Base-by-base conservation (phyloP, 148 eudicot genomes). In the Amaranthus palmeri region DNA sequence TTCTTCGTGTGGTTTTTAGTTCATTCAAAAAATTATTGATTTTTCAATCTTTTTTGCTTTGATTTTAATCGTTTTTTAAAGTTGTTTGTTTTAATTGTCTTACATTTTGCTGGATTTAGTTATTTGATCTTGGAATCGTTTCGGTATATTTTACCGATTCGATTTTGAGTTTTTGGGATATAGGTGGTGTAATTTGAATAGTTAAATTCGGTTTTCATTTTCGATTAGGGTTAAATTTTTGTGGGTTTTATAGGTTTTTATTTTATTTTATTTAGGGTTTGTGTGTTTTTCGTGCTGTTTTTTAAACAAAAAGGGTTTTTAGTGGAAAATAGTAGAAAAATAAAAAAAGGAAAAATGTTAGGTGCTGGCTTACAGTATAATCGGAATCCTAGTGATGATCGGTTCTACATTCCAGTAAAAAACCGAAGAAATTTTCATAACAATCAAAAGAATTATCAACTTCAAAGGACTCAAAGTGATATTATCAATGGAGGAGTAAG, bases 351-450 rank as follows among this genome's bases (percentile, higher is more conserved):
- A 25, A 74, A 25, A 80, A 92, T 88, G 93, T 81, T 86, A 65
- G 96, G 91, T 18, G 83, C 90, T 42, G 96, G 96, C 25, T 55
- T 92, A 74, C 86, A 89, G 73, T 84, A 85, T 62, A 87, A 81
- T 47, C 63, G 86, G 70, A 86, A 75, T 75, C 80, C 78, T 10
- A 86, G 80, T 42, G 88, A 85, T 56, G 92, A 87, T 76, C 80
- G 88, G 67, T 83, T 87, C 66, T 83, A 86, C 76, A 77, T 75
- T 76, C 80, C 90, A 13, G 80, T 79, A 0, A 84, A 81, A 69
- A 79, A 69, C 42, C 74, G 87, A 77, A 84, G 76, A 63, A 83
- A 77, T 70, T 60, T 54, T 10, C 4, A 10, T 63, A 83, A 78
- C 47, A 79, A 69, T 55, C 74, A 74, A 68, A 75, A 69, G 50